These are phyloP conservation scores for Laguncularia racemosa DNA, from an alignment of 345 rosid genomes.

Conservation along the genomic window DNA sequence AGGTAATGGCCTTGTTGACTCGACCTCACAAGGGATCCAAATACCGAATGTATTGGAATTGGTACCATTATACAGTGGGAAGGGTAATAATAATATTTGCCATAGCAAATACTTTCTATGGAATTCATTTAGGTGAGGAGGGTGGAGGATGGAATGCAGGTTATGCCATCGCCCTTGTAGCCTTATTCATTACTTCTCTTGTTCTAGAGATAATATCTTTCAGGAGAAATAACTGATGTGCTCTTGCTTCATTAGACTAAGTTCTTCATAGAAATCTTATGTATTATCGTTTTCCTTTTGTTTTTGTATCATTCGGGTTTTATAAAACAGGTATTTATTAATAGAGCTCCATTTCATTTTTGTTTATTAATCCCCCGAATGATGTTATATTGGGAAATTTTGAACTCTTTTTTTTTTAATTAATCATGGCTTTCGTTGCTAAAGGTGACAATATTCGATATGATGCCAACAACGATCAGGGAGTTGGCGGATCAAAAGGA, in stretches of 20 bases:
- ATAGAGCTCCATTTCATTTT: too few relatives aligned
- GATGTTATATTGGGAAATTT: too few relatives aligned
- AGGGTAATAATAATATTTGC: conserved; percentile 47
- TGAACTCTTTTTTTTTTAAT: too few relatives aligned
- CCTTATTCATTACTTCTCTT: conserved; percentile 28
- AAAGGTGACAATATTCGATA: too few relatives aligned
- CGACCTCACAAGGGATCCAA: conserved; percentile 53
- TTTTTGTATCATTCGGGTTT: not conserved
- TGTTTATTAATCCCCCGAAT: too few relatives aligned
- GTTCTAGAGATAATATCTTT: conserved; percentile 39
- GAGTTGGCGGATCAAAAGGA: too few relatives aligned
- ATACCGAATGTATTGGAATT: conserved; percentile 64
- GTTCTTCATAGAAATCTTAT: not conserved
- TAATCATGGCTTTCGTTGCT: too few relatives aligned
- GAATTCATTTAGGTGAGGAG: conserved; percentile 55
- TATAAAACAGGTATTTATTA: too few relatives aligned
- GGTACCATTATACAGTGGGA: conserved; percentile 67
- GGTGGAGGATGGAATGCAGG: conserved; percentile 59
- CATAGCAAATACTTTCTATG: conserved; percentile 69
- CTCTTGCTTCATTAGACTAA: not conserved
- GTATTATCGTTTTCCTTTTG: not conserved
- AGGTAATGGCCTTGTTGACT: conserved; percentile 63
- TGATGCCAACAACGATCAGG: too few relatives aligned
- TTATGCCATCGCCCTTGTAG: conserved; percentile 40
- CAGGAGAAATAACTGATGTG: conserved; percentile 20